These are phyloP conservation scores for Naganishia liquefaciens DNA, from an alignment of 1,284 basidiomycete species.

Conservation along the genomic window DNA sequence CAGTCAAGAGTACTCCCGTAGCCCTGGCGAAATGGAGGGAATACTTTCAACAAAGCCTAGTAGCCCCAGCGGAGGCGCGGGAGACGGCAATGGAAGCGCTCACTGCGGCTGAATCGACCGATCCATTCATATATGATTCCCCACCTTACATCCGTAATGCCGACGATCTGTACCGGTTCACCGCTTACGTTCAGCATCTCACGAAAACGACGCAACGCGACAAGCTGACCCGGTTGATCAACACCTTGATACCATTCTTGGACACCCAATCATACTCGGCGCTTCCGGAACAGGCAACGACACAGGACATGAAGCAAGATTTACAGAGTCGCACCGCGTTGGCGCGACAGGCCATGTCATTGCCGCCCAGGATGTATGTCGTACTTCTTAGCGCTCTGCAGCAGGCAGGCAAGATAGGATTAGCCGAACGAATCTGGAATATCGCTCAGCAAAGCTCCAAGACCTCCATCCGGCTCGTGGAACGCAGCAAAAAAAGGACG, in stretches of 20 bases:
- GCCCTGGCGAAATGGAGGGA: slow-evolving; percentile 13
- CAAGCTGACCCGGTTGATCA: slow-evolving; percentile 14
- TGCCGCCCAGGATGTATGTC: slow-evolving; percentile 33
- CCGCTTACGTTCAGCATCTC: slow-evolving; percentile 19
- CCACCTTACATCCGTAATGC: slow-evolving; percentile 19
- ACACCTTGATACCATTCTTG: slow-evolving; percentile 20
- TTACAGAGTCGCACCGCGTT: slow-evolving; percentile 1
- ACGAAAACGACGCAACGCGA: slow-evolving; percentile 7
- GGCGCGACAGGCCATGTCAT: slow-evolving; percentile 16
- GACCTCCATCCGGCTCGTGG: slow-evolving; percentile 14
- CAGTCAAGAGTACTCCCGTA: slow-evolving; percentile 1
- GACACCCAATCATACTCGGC: slow-evolving; percentile 23
- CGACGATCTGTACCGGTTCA: slow-evolving; percentile 13
- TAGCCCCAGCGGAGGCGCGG: neutral
- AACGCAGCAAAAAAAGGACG: neutral
- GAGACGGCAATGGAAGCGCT: slow-evolving; percentile 1
- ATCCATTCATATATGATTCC: slow-evolving; percentile 19
- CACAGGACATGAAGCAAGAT: slow-evolving; percentile 1
- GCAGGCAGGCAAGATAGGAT: slow-evolving; percentile 39
- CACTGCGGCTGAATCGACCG: slow-evolving; percentile 3
- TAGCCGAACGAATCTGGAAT: slow-evolving; percentile 43
- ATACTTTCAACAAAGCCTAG: slow-evolving; percentile 16
- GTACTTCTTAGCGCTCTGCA: slow-evolving; percentile 39
- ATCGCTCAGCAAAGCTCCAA: slow-evolving; percentile 15
- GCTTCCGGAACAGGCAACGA: slow-evolving; percentile 2